These are phyloP conservation scores for Citrus glauca DNA, from an alignment of 345 rosid genomes.

Conservation along the genomic window DNA sequence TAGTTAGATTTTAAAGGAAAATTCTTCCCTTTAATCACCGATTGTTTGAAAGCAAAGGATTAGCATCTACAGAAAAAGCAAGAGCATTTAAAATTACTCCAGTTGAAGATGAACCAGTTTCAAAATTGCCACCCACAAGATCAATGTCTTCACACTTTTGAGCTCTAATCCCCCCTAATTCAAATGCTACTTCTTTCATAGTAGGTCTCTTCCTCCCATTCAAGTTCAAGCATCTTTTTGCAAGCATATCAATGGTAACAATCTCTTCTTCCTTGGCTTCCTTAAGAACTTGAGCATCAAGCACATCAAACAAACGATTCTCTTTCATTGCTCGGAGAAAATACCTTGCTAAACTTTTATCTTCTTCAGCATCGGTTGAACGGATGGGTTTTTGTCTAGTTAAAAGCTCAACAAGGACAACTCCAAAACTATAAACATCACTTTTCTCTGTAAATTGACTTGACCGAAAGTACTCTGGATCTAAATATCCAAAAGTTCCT, in stretches of 20 bases:
- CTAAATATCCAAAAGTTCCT: background rate
- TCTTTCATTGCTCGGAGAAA: constrained; percentile 12
- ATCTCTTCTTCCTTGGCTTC: constrained; percentile 10
- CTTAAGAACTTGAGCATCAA: constrained; percentile 6
- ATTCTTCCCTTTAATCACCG: too few species aligned
- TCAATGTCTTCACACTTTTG: background rate
- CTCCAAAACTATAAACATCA: background rate
- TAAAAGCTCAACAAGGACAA: background rate
- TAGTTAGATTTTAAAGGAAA: too few species aligned
- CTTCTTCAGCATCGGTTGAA: background rate
- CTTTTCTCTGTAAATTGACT: background rate
- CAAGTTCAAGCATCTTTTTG: background rate
- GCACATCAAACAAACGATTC: background rate
- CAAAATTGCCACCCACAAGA: background rate
- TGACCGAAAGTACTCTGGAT: background rate
- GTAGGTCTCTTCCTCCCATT: background rate
- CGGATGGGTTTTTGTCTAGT: background rate
- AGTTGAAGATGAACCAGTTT: background rate
- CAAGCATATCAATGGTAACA: constrained; percentile 1
- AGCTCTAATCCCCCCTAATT: constrained; percentile 7
- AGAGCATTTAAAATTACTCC: background rate
- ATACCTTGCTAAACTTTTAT: background rate
- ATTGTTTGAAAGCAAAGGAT: background rate
- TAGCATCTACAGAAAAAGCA: background rate
- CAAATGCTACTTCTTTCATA: constrained; percentile 15